Conservation (phyloP, 768 basidiomycete species). For the Pleurotus djamor region DNA sequence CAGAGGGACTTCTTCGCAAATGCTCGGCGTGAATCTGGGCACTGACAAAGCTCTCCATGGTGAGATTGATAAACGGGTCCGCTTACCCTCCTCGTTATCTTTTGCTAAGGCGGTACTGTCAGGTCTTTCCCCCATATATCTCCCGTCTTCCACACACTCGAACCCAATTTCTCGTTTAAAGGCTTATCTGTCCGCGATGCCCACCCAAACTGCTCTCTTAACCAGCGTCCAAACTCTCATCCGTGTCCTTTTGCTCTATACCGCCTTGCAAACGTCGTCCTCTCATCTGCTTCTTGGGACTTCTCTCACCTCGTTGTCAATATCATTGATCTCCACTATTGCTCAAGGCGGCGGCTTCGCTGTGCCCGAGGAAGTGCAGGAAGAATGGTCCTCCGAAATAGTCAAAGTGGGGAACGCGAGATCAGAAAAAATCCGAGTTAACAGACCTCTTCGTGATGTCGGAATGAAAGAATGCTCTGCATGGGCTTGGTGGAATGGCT, state of each 20-base stretch:
- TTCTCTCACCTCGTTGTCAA: slow-evolving; percentile 74
- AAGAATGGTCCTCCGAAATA: slow-evolving; percentile 55
- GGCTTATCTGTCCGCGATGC: slow-evolving; percentile 60
- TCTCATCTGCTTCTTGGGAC: slow-evolving; percentile 82
- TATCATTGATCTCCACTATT: slow-evolving; percentile 71
- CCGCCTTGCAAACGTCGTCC: slow-evolving; percentile 52
- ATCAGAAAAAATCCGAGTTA: slow-evolving; percentile 39
- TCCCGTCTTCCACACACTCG: slow-evolving; percentile 9
- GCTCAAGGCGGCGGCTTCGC: slow-evolving; percentile 76
- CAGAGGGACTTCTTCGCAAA: slow-evolving; percentile 15
- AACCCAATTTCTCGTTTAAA: slow-evolving; percentile 31
- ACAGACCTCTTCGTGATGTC: slow-evolving; percentile 70
- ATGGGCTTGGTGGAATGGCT: slow-evolving; percentile 72
- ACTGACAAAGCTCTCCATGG: slow-evolving; percentile 44
- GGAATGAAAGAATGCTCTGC: slow-evolving; percentile 78
- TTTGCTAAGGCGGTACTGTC: slow-evolving; percentile 14
- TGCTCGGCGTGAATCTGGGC: slow-evolving; percentile 23
- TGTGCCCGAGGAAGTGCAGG: slow-evolving; percentile 65
- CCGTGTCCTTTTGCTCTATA: slow-evolving; percentile 69
- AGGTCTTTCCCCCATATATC: slow-evolving; percentile 24
- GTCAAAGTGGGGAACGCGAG: not conserved
- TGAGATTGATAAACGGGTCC: slow-evolving; percentile 35
- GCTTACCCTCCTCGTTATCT: not conserved
- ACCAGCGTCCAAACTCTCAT: slow-evolving; percentile 56
- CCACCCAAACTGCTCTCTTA: slow-evolving; percentile 70